These are phyloP conservation scores for Syzygium syzygioides DNA, from an alignment of 441 rosid species.

Conservation along the genomic window DNA sequence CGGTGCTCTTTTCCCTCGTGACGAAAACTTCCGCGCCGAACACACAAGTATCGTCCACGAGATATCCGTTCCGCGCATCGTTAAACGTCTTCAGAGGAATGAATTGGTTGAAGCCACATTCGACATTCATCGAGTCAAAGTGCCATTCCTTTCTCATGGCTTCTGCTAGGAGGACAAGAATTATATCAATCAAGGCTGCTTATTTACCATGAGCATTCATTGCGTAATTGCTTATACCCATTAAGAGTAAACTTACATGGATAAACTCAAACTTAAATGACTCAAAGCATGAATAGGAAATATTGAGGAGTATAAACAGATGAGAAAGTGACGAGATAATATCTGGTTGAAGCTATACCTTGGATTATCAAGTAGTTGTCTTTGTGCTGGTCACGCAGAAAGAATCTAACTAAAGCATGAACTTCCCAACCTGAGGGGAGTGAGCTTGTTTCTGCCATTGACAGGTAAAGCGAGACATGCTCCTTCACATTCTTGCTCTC, in stretches of 20 bases:
- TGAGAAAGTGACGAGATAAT: too few relatives aligned
- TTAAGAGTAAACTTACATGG: not conserved
- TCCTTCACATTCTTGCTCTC: slow-evolving; percentile 45
- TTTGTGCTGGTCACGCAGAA: slow-evolving; percentile 48
- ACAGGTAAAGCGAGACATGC: slow-evolving; percentile 46
- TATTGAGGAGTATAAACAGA: too few relatives aligned
- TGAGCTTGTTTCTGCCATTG: slow-evolving; percentile 31
- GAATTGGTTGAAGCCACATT: slow-evolving; percentile 35
- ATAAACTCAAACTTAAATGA: not conserved
- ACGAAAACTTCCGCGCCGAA: slow-evolving; percentile 65
- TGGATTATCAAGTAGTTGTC: slow-evolving; percentile 39
- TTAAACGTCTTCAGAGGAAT: slow-evolving; percentile 17
- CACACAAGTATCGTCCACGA: slow-evolving; percentile 31
- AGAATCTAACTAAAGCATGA: slow-evolving; percentile 37
- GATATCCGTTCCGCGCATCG: slow-evolving; percentile 27
- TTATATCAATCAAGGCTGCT: not conserved
- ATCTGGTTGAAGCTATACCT: slow-evolving; percentile 22
- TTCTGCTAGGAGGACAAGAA: slow-evolving; percentile 7
- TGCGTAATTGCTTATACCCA: not conserved
- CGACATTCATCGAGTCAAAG: slow-evolving; percentile 25
- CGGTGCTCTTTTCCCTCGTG: slow-evolving; percentile 35
- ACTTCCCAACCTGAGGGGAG: slow-evolving; percentile 44
- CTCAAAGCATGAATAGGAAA: not conserved
- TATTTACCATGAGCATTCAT: not conserved
- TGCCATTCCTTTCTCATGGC: slow-evolving; percentile 18